Percentiles rank a stretch among this genome's conserved stretches.
These are phyloP conservation scores for Starmera amethionina DNA, from an alignment of 805 yeast species.

Conservation along the genomic window DNA sequence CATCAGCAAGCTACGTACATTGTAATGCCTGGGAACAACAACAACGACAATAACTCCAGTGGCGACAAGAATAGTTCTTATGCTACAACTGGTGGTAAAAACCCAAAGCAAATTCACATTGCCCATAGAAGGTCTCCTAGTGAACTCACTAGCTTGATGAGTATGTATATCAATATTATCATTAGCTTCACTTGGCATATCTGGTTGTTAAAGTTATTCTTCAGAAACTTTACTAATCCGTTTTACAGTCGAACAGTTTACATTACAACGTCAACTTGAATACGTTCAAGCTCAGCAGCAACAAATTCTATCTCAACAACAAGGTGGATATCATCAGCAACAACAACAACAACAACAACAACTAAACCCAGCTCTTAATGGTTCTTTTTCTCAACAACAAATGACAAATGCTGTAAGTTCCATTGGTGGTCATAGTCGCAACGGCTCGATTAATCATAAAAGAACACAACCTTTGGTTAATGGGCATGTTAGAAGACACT, in stretches of 20 bases:
- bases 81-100: conserved; percentile 28
- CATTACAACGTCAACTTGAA: conserved; percentile 85
- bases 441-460: conserved; percentile 27
- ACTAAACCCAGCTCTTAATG: conserved; percentile 11
- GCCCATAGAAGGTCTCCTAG: conserved; percentile 98
- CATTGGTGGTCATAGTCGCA: conserved; percentile 6
- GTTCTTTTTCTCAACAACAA: conserved; percentile 16
- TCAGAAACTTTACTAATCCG: background rate
- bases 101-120: conserved; percentile 65
- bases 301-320: conserved; percentile 65
- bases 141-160: conserved; percentile 86
- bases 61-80: conserved; percentile 12
- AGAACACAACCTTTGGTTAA: conserved; percentile 35
- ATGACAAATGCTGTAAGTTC: conserved; percentile 9
- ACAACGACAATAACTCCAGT: conserved; percentile 5
- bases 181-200: too few species aligned
- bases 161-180: conserved; percentile 24
- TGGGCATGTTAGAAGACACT: conserved; percentile 87
- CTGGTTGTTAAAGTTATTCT: too few species aligned
- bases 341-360: conserved; percentile 22
- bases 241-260: conserved; percentile 61
- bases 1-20: background rate
- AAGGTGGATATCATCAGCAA: conserved; percentile 29
- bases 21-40: conserved; percentile 2
- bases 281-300: conserved; percentile 88